Evolutionary conservation across 768 basidiomycete species (phyloP).

Genomic region (Leccinum subgranulosum): DNA sequence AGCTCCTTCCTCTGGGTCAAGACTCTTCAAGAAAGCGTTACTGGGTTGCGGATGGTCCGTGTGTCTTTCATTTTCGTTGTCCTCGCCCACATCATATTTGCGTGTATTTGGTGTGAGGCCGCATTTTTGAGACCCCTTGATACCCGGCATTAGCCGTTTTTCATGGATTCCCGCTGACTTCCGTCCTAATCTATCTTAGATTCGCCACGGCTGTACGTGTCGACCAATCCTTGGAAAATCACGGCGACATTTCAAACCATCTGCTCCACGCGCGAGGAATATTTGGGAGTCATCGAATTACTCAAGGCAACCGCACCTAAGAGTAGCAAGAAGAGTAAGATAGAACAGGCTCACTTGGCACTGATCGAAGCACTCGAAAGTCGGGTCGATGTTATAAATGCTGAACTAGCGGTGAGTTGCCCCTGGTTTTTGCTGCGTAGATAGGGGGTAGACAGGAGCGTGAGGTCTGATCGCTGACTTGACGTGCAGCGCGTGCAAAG

Average conservation of each 20-base stretch:
- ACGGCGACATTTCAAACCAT: conserved; percentile 71
- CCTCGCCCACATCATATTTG: conserved; percentile 53
- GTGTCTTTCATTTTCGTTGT: conserved; percentile 37
- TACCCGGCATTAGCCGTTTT: conserved; percentile 37
- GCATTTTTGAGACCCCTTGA: conserved; percentile 43
- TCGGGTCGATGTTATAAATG: conserved; percentile 63
- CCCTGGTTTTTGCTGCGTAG: conserved; percentile 6
- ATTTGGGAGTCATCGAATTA: conserved; percentile 57
- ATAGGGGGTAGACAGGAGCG: conserved; percentile 13
- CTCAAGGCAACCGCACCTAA: conserved; percentile 52
- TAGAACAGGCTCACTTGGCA: conserved; percentile 57
- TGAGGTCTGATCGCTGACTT: conserved; percentile 22
- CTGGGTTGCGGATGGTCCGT: conserved; percentile 90
- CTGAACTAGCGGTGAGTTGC: conserved; percentile 65
- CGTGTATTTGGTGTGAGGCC: conserved; percentile 61
- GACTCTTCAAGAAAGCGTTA: conserved; percentile 74
- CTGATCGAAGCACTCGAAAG: conserved; percentile 62
- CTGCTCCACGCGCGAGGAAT: conserved; percentile 72
- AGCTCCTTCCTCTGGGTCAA: conserved; percentile 71
- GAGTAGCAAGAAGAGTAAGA: conserved; percentile 50
- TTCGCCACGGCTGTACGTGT: conserved; percentile 79
- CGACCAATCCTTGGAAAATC: conserved; percentile 90
- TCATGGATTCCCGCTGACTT: conserved; percentile 33
- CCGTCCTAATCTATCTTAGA: conserved; percentile 47
- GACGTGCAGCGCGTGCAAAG: conserved; percentile 63